phyloP scores from a whole-genome alignment of 1,284 basidiomycete species.

The Sporisorium sorghi region DNA sequence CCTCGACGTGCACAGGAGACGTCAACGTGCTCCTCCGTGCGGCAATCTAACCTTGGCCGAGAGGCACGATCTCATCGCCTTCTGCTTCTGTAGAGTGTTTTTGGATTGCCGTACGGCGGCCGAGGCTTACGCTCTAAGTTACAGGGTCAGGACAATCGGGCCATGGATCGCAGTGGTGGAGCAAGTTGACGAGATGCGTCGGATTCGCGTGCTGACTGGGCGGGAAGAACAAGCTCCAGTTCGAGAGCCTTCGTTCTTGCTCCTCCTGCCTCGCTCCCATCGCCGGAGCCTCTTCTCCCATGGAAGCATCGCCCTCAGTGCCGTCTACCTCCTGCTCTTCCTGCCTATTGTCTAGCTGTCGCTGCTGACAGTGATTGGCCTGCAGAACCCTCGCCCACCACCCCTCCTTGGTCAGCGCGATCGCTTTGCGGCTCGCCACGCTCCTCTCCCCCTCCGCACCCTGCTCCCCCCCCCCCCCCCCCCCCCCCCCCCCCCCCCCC shows the following conservation, averaged over 20 bases:
- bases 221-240: conserved; percentile 44
- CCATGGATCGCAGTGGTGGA: conserved; percentile 39
- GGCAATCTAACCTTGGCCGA: too few species aligned
- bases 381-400: conserved; percentile 45
- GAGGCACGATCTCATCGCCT: too few species aligned
- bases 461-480: not conserved
- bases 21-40: not conserved
- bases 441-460: conserved; percentile 1
- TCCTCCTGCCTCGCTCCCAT: not conserved
- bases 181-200: conserved; percentile 24
- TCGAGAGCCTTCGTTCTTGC: conserved; percentile 9
- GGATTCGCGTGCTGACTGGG: conserved; percentile 21
- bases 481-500: conserved; percentile 33
- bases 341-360: not conserved
- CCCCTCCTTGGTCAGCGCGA: conserved; percentile 30
- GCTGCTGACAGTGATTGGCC: conserved; percentile 17
- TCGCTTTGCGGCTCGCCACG: conserved; percentile 28
- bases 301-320: not conserved
- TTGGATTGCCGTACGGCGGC: not conserved
- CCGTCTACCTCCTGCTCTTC: not conserved
- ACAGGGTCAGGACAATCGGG: conserved; percentile 35
- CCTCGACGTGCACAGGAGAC: not conserved
- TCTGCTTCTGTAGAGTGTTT: not conserved
- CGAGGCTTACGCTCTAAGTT: conserved; percentile 1
- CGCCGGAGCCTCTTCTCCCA: not conserved